Conservation (phyloP, 495 filamentous ascomycete genomes). For the Tuber magnatum region DNA sequence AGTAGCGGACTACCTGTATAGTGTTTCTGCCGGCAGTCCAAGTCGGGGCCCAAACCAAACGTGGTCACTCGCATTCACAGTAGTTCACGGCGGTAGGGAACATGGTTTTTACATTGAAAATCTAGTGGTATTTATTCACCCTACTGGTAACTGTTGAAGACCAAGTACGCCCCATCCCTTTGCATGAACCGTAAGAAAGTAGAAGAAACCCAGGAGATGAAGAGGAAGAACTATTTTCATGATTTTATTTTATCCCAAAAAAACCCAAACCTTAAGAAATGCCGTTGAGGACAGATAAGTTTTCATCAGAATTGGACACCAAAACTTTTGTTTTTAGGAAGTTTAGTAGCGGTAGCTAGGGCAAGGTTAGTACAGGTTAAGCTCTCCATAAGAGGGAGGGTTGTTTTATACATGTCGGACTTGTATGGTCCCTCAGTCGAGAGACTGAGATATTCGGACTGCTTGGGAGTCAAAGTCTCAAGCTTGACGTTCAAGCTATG, state of each 20-base stretch:
- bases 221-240: slow-evolving; percentile 10
- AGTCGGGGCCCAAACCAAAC: not conserved
- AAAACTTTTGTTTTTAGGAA: slow-evolving; percentile 15
- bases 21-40: not conserved
- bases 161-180: slow-evolving; percentile 40
- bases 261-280: slow-evolving; percentile 39
- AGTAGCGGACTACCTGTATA: not conserved
- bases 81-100: not conserved
- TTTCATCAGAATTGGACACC: slow-evolving; percentile 21
- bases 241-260: slow-evolving; percentile 26
- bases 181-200: slow-evolving; percentile 17
- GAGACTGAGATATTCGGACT: slow-evolving; percentile 90
- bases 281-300: slow-evolving; percentile 46
- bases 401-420: slow-evolving; percentile 60
- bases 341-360: slow-evolving; percentile 56
- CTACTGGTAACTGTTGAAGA: slow-evolving; percentile 40
- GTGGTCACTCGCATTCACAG: not conserved
- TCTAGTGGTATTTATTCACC: slow-evolving; percentile 18
- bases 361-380: slow-evolving; percentile 39
- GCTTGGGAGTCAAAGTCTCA: slow-evolving; percentile 69
- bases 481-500: slow-evolving; percentile 73
- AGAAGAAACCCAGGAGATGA: slow-evolving; percentile 29
- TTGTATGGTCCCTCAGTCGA: slow-evolving; percentile 85
- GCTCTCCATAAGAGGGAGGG: not conserved
- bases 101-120: not conserved